phyloP scores from a whole-genome alignment of 2,329 filamentous ascomycete species.

The Claviceps purpurea region DNA sequence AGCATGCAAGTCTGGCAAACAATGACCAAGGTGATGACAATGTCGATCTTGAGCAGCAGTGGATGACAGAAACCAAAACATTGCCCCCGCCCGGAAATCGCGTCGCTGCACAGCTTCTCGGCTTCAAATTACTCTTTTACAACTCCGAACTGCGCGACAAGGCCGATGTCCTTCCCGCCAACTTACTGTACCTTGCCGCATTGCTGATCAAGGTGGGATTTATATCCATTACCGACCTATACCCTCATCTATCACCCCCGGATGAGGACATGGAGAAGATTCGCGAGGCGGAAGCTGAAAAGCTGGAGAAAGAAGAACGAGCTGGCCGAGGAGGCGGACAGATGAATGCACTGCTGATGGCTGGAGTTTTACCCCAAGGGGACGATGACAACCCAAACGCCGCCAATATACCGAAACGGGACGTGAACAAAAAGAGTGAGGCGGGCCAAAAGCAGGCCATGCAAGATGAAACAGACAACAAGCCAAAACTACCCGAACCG shows the following conservation, averaged over 20 bases:
- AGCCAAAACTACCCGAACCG: conserved; percentile 51
- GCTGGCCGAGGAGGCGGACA: conserved; percentile 56
- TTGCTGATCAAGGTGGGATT: conserved; percentile 95
- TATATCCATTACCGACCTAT: conserved; percentile 80
- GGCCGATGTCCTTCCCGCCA: conserved; percentile 71
- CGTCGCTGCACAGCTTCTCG: conserved; percentile 84
- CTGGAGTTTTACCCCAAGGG: conserved; percentile 57
- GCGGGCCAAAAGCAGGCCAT: conserved; percentile 33
- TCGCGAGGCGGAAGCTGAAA: conserved; percentile 55
- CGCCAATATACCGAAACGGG: conserved; percentile 31
- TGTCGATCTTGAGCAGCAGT: conserved; percentile 48
- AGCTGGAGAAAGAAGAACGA: conserved; percentile 66
- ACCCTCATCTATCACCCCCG: conserved; percentile 76
- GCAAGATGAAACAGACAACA: conserved; percentile 32
- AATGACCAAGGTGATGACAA: conserved; percentile 29
- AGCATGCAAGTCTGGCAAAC: conserved; percentile 27
- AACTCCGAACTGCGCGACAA: conserved; percentile 64
- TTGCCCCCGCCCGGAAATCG: conserved; percentile 76
- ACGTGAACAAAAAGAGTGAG: conserved; percentile 37
- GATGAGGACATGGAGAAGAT: conserved; percentile 73
- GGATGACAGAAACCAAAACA: conserved; percentile 71
- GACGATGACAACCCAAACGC: conserved; percentile 54
- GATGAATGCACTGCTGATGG: conserved; percentile 75
- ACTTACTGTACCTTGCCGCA: conserved; percentile 82
- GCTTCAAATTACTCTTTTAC: conserved; percentile 95